A percentile compares a stretch with the other conserved stretches of the same genome.
Conservation (phyloP, 257 asterid genomes). For the Eucommia ulmoides region DNA sequence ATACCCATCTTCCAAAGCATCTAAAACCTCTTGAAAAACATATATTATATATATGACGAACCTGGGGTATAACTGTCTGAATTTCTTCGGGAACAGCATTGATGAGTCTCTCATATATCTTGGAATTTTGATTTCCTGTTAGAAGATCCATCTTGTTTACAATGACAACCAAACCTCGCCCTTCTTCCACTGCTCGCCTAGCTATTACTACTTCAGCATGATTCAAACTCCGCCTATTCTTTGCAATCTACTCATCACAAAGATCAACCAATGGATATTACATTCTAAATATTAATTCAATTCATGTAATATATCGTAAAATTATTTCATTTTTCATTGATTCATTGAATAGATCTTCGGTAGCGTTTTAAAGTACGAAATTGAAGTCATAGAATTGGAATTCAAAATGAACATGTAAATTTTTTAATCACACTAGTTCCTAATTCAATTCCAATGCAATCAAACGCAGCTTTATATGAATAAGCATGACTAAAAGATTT, state of each 20-base stretch:
- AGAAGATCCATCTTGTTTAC: conserved; percentile 92
- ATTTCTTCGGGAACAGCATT: conserved; percentile 79
- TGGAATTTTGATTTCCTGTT: conserved; percentile 40
- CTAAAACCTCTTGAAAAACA: no score
- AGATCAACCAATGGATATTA: no score
- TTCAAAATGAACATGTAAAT: no score
- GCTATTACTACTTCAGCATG: conserved; percentile 97
- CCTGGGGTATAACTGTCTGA: conserved; percentile 93
- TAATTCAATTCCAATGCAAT: no score
- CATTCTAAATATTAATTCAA: no score
- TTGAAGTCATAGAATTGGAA: no score
- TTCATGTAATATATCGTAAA: no score
- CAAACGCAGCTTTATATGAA: conserved; percentile 3
- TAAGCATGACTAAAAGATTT: background rate
- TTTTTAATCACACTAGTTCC: no score
- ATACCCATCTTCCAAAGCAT: no score
- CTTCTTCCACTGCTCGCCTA: conserved; percentile 92
- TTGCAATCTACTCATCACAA: conserved; percentile 51
- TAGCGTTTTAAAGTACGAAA: no score
- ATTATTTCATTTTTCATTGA: no score
- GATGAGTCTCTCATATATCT: conserved; percentile 41
- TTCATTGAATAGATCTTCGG: no score
- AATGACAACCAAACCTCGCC: conserved; percentile 76
- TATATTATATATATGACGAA: conserved; percentile 17
- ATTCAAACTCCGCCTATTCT: conserved; percentile 67